phyloP scores from a whole-genome alignment of 495 filamentous ascomycete genomes.

The Podospora comata region DNA sequence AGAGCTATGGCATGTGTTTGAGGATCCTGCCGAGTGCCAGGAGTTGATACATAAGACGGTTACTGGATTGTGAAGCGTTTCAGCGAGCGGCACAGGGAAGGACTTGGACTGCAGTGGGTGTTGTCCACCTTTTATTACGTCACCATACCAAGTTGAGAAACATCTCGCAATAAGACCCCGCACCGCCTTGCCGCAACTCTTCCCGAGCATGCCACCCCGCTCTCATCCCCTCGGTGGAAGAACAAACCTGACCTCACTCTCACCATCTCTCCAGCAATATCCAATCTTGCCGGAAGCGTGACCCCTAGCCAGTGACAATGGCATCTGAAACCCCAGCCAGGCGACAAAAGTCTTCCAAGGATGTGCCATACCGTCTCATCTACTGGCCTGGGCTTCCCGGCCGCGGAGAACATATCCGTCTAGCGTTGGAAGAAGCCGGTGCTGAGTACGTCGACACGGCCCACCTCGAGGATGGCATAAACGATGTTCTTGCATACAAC shows the following conservation, averaged over 20 bases:
- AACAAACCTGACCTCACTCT: not conserved
- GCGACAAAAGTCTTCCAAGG: conserved; percentile 41
- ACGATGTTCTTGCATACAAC: conserved; percentile 38
- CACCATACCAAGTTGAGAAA: conserved; percentile 2
- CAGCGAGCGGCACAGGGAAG: not conserved
- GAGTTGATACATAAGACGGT: conserved; percentile 39
- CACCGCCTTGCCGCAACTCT: not conserved
- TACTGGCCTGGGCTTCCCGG: conserved; percentile 65
- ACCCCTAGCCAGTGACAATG: conserved; percentile 12
- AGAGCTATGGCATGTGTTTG: conserved; percentile 74
- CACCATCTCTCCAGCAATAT: not conserved
- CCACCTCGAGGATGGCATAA: conserved; percentile 36
- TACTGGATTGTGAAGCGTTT: not conserved
- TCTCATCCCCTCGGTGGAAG: not conserved
- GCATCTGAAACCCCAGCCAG: conserved; percentile 29
- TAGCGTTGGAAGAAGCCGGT: conserved; percentile 59
- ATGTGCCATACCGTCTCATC: conserved; percentile 53
- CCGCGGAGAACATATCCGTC: conserved; percentile 62
- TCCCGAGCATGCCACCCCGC: not conserved
- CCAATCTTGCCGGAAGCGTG: not conserved
- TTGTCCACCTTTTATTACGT: not conserved
- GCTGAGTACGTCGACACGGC: conserved; percentile 59
- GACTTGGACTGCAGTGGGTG: not conserved
- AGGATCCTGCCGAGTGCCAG: conserved; percentile 62
- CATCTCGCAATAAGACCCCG: not conserved